phyloP scores from a whole-genome alignment of 2,329 filamentous ascomycete genomes.

The Ascocoryne sarcoides region DNA sequence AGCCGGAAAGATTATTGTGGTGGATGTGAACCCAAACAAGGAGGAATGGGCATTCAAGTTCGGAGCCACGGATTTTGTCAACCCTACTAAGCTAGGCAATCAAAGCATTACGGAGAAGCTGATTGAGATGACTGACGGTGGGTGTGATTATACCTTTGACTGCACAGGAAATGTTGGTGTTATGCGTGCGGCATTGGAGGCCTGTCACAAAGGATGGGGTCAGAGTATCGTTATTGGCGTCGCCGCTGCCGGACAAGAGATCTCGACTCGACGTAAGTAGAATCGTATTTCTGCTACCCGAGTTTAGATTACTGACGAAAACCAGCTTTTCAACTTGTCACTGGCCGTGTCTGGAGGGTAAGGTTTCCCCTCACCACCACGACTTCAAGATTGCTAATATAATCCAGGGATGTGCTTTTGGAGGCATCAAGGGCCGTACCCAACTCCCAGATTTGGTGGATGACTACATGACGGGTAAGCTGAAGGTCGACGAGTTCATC shows the following conservation, averaged over 20 bases:
- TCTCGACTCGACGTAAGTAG: conserved; percentile 78
- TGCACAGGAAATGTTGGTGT: conserved; percentile 96
- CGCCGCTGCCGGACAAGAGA: conserved; percentile 92
- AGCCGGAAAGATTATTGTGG: conserved; percentile 45
- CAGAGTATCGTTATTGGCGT: conserved; percentile 97
- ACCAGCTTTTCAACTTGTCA: conserved; percentile 94
- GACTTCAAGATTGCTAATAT: too few relatives aligned
- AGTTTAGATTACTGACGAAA: conserved; percentile 2
- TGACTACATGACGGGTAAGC: conserved; percentile 80
- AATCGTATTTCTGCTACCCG: conserved; percentile 1
- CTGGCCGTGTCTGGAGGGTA: conserved; percentile 96
- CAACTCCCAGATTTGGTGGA: conserved; percentile 81
- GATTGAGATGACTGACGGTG: conserved; percentile 95
- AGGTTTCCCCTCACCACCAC: conserved; percentile 19
- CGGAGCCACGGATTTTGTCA: conserved; percentile 93
- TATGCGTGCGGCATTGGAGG: conserved; percentile 91
- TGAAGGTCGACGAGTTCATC: conserved; percentile 99
- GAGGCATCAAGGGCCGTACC: conserved; percentile 92
- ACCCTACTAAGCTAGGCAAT: conserved; percentile 65
- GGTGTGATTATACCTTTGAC: conserved; percentile 98
- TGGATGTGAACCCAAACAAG: conserved; percentile 80
- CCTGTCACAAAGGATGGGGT: conserved; percentile 99
- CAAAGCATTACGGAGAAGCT: conserved; percentile 87
- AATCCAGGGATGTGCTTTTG: conserved; percentile 90
- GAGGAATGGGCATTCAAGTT: conserved; percentile 92